Percentiles rank a stretch among this genome's conserved stretches.
These are phyloP conservation scores for Peltaster fructicola DNA, from an alignment of 2,329 filamentous ascomycete genomes.

Conservation along the genomic window DNA sequence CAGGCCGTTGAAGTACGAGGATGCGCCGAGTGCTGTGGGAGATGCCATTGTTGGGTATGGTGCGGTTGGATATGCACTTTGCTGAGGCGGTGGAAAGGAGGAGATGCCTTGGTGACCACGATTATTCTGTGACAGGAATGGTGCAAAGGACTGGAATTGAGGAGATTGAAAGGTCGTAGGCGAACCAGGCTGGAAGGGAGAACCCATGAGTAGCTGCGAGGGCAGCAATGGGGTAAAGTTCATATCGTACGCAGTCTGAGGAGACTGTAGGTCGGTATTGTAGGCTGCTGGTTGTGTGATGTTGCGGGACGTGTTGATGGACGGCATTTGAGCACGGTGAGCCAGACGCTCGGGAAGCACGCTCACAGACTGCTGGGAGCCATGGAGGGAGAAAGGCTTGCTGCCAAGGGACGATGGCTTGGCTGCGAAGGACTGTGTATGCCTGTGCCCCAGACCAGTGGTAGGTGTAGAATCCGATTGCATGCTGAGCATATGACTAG, in stretches of 20 bases:
- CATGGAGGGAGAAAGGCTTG: conserved; percentile 82
- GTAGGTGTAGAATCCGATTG: conserved; percentile 57
- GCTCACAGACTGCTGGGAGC: conserved; percentile 51
- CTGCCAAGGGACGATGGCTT: conserved; percentile 57
- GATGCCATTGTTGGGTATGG: conserved; percentile 80
- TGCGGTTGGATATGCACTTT: conserved; percentile 54
- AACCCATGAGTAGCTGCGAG: conserved; percentile 84
- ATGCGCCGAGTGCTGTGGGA: conserved; percentile 63
- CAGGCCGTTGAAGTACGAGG: conserved; percentile 61
- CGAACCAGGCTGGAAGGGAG: conserved; percentile 89
- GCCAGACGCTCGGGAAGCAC: conserved; percentile 78
- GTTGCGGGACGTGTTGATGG: conserved; percentile 66
- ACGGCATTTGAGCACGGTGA: conserved; percentile 66
- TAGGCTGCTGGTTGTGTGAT: conserved; percentile 33
- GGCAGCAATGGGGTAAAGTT: conserved; percentile 93
- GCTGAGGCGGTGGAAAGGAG: conserved; percentile 53
- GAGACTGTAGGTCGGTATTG: conserved; percentile 58
- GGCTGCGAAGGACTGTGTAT: conserved; percentile 45
- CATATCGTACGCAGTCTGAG: conserved; percentile 87
- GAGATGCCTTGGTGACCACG: conserved; percentile 51
- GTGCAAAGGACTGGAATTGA: conserved; percentile 73
- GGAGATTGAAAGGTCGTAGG: conserved; percentile 78
- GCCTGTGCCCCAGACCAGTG: conserved; percentile 33
- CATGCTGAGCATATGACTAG: conserved; percentile 78
- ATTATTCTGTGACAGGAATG: conserved; percentile 47